A percentile compares a stretch with the other conserved stretches of the same genome.
phyloP scores from a whole-genome alignment of 2,329 filamentous ascomycete genomes.

The Tolypocladium ophioglossoides region DNA sequence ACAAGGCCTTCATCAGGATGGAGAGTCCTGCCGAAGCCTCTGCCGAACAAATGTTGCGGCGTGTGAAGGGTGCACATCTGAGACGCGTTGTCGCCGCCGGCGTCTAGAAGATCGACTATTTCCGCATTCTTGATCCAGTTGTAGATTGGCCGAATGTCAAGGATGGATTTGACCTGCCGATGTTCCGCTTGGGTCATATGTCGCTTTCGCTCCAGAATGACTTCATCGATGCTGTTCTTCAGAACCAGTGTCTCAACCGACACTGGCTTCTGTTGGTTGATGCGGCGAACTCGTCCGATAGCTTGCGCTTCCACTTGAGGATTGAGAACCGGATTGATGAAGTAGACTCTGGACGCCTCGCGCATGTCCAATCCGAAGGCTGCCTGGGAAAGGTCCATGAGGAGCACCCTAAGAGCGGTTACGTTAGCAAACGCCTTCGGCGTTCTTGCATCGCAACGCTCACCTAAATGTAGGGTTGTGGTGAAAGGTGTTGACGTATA shows the following conservation, averaged over 20 bases:
- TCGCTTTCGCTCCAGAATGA: slow-evolving; percentile 62
- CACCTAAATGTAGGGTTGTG: slow-evolving; percentile 50
- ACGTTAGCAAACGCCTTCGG: not conserved
- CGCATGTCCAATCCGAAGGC: slow-evolving; percentile 81
- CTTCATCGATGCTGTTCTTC: slow-evolving; percentile 71
- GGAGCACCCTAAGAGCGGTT: slow-evolving; percentile 47
- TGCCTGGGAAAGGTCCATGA: slow-evolving; percentile 88
- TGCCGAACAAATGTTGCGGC: slow-evolving; percentile 40
- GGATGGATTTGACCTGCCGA: slow-evolving; percentile 41
- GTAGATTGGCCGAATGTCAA: slow-evolving; percentile 47
- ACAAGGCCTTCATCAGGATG: slow-evolving; percentile 38
- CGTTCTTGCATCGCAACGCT: not conserved
- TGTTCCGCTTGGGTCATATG: slow-evolving; percentile 64
- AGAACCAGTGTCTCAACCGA: slow-evolving; percentile 80
- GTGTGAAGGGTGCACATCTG: slow-evolving; percentile 37
- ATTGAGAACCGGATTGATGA: slow-evolving; percentile 79
- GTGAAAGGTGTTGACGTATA: slow-evolving; percentile 74
- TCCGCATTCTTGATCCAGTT: slow-evolving; percentile 47
- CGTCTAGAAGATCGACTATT: slow-evolving; percentile 26
- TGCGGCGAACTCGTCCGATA: slow-evolving; percentile 79
- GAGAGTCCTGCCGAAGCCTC: slow-evolving; percentile 30
- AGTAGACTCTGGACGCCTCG: slow-evolving; percentile 76
- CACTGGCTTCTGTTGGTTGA: slow-evolving; percentile 71
- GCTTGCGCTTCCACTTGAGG: slow-evolving; percentile 82
- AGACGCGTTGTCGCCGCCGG: slow-evolving; percentile 21